phyloP scores from a whole-genome alignment of 352 stramenopile genomes.

The Phytophthora ohioensis region DNA sequence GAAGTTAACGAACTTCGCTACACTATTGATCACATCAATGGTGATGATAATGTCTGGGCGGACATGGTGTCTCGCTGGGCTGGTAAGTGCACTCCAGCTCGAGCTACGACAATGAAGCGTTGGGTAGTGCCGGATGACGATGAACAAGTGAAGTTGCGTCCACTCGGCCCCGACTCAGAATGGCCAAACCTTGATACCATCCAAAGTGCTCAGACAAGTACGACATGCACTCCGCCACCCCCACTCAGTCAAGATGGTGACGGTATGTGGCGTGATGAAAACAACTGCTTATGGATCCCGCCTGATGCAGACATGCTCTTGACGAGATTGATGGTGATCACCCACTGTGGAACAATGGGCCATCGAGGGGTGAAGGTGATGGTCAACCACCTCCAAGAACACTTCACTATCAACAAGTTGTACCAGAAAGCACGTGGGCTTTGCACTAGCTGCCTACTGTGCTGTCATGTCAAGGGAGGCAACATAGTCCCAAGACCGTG shows the following conservation, averaged over 20 bases:
- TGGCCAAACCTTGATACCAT: background rate
- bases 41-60: slow-evolving; percentile 1
- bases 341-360: slow-evolving; percentile 9
- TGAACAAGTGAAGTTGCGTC: background rate
- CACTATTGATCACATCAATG: slow-evolving; percentile 11
- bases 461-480: slow-evolving; percentile 14
- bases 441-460: slow-evolving; percentile 7
- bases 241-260: background rate
- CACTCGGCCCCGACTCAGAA: slow-evolving; percentile 3
- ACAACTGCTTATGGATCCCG: slow-evolving; percentile 10
- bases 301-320: background rate
- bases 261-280: slow-evolving; percentile 3
- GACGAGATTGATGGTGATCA: slow-evolving; percentile 15
- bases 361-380: background rate
- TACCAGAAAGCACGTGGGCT: slow-evolving; percentile 5
- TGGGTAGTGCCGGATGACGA: background rate
- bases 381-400: slow-evolving; percentile 14
- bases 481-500: slow-evolving; percentile 13
- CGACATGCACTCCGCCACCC: background rate
- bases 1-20: slow-evolving; percentile 14
- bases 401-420: slow-evolving; percentile 8
- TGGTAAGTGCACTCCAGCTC: background rate
- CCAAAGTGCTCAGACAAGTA: background rate
- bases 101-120: background rate
- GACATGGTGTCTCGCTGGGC: slow-evolving; percentile 11